Conservation (phyloP, 805 yeast species). For the Kodamaea jinghongensis region DNA sequence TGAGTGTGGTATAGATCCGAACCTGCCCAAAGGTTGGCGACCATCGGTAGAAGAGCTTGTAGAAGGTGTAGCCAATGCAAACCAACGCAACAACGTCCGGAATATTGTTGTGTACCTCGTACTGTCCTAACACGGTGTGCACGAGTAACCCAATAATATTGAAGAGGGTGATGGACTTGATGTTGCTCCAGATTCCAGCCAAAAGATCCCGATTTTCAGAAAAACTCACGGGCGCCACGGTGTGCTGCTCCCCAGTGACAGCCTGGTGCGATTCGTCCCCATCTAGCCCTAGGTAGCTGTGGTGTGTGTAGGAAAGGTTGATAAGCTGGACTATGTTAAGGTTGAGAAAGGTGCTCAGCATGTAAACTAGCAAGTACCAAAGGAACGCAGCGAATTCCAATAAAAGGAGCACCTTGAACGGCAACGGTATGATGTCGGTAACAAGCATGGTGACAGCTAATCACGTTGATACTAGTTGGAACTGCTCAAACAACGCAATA, state of each 20-base stretch:
- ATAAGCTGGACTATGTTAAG: conserved; percentile 47
- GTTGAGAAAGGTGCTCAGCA: conserved; percentile 31
- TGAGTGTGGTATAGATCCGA: conserved; percentile 48
- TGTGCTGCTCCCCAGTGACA: conserved; percentile 31
- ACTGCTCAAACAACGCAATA: neutral
- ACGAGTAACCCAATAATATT: conserved; percentile 22
- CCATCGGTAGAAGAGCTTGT: conserved; percentile 33
- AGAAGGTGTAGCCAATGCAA: conserved; percentile 10
- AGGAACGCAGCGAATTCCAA: conserved; percentile 50
- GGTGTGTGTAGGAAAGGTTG: conserved; percentile 39
- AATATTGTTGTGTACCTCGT: conserved; percentile 32
- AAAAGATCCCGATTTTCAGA: conserved; percentile 31
- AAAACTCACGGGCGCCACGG: conserved; percentile 27
- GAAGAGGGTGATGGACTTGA: conserved; percentile 24
- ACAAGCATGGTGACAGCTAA: conserved; percentile 3
- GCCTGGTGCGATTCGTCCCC: conserved; percentile 11
- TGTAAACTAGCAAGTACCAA: conserved; percentile 49
- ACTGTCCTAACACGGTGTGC: conserved; percentile 14
- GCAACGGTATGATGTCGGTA: conserved; percentile 32
- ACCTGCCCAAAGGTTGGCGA: conserved; percentile 34
- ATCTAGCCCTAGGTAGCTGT: conserved; percentile 31
- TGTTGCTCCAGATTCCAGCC: conserved; percentile 33
- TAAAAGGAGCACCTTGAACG: conserved; percentile 46
- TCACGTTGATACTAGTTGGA: neutral
- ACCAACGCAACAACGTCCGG: conserved; percentile 1